Conservation (phyloP, 2,329 filamentous ascomycete species). For the Xylariaceae sp. region DNA sequence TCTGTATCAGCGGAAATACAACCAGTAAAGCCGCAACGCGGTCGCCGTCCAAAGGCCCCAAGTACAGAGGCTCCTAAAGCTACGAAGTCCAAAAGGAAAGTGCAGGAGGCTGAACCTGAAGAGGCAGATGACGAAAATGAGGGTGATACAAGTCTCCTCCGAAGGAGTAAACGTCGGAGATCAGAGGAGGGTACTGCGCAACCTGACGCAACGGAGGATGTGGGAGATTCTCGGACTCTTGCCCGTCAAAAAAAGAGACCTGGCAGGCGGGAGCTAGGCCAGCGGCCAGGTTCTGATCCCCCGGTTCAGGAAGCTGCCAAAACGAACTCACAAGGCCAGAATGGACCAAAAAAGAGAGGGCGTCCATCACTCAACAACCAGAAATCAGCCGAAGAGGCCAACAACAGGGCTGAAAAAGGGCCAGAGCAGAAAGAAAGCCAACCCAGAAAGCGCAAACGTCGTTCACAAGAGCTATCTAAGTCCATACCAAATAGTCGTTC, state of each 20-base stretch:
- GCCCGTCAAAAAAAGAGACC: background rate
- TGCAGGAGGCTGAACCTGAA: slow-evolving; percentile 21
- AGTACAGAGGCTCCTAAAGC: slow-evolving; percentile 6
- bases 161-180: slow-evolving; percentile 25
- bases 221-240: slow-evolving; percentile 1
- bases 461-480: slow-evolving; percentile 1
- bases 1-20: slow-evolving; percentile 14
- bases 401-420: slow-evolving; percentile 4
- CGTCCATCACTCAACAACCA: slow-evolving; percentile 25
- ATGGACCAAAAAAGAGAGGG: slow-evolving; percentile 21
- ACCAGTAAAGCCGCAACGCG: slow-evolving; percentile 25
- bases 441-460: background rate
- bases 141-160: slow-evolving; percentile 24
- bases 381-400: slow-evolving; percentile 9
- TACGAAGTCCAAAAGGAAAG: slow-evolving; percentile 8
- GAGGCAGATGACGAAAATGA: slow-evolving; percentile 32
- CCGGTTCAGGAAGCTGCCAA: slow-evolving; percentile 8
- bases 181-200: slow-evolving; percentile 16
- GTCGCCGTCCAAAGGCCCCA: slow-evolving; percentile 18
- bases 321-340: slow-evolving; percentile 1
- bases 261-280: slow-evolving; percentile 6
- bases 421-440: no score
- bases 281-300: slow-evolving; percentile 3
- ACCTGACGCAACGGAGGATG: background rate
- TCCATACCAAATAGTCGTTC: slow-evolving; percentile 7